Evolutionary conservation across 108 stramenopile genomes (phyloP).

Genomic region (Nitzschia sp.): DNA sequence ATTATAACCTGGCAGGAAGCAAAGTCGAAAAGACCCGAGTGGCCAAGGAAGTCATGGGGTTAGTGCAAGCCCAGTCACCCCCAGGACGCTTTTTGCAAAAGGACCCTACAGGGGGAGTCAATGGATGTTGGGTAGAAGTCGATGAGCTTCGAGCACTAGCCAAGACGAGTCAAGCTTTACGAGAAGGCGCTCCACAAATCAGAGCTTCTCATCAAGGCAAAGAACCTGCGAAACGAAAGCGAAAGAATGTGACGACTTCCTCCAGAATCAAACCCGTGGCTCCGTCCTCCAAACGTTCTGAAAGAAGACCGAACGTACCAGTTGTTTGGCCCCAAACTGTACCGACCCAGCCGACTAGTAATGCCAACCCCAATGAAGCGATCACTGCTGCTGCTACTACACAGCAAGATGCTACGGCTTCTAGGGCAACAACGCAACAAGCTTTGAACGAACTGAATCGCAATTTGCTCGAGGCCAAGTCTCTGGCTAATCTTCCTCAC

Average conservation of each 20-base stretch:
- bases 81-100: constrained; percentile 77
- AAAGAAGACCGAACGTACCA: not conserved
- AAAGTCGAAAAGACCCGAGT: constrained; percentile 76
- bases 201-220: constrained; percentile 49
- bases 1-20: constrained; percentile 68
- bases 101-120: constrained; percentile 19
- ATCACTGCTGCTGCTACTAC: not conserved
- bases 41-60: constrained; percentile 59
- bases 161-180: constrained; percentile 81
- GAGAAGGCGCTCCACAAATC: constrained; percentile 84
- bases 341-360: not conserved
- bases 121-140: constrained; percentile 75
- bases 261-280: not conserved
- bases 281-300: not conserved
- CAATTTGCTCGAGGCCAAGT: constrained; percentile 20
- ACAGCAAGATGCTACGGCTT: not conserved
- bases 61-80: constrained; percentile 49
- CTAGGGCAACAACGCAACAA: too few relatives aligned
- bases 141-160: constrained; percentile 70
- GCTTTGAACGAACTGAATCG: constrained; percentile 11
- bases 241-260: not conserved
- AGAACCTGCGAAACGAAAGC: constrained; percentile 6
- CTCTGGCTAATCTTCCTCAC: not conserved
- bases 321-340: not conserved
- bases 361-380: not conserved